Conservation (phyloP, 352 stramenopile genomes). For the Globisporangium uncinulatum region DNA sequence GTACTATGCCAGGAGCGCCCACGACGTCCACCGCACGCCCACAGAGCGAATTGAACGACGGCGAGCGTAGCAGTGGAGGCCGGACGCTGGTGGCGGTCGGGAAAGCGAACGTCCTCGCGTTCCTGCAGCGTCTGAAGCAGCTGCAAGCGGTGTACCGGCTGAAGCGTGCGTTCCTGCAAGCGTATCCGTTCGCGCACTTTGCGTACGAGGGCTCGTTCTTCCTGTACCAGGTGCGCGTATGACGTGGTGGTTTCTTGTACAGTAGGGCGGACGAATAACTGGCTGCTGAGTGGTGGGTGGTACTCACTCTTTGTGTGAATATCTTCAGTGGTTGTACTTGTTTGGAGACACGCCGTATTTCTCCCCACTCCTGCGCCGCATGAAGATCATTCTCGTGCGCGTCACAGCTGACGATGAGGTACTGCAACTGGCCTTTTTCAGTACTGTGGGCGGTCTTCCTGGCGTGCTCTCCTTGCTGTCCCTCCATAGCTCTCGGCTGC, state of each 20-base stretch:
- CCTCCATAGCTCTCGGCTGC: background rate
- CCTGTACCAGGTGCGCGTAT: constrained; percentile 58
- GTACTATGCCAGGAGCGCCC: constrained; percentile 1
- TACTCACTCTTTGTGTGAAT: background rate
- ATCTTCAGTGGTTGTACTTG: constrained; percentile 70
- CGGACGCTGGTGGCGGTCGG: background rate
- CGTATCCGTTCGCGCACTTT: constrained; percentile 78
- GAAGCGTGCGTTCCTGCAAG: constrained; percentile 53
- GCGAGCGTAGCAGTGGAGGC: background rate
- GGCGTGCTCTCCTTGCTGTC: background rate
- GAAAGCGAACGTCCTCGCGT: constrained; percentile 19
- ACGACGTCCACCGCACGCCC: background rate
- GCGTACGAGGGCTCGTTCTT: constrained; percentile 78
- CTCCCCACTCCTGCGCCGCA: constrained; percentile 61
- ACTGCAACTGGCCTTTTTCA: background rate
- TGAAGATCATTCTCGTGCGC: constrained; percentile 73
- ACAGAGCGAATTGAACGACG: background rate
- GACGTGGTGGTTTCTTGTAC: too few relatives aligned
- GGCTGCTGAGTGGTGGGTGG: background rate
- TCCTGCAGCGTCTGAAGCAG: constrained; percentile 40
- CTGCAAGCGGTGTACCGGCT: constrained; percentile 42
- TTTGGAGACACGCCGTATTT: constrained; percentile 83
- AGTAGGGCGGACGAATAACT: too few relatives aligned
- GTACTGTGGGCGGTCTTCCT: background rate
- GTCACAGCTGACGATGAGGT: constrained; percentile 69